A percentile compares a stretch with the other conserved stretches of the same genome.
These are phyloP conservation scores for Leccinum imitatum DNA, from an alignment of 768 basidiomycete genomes.

Conservation along the genomic window DNA sequence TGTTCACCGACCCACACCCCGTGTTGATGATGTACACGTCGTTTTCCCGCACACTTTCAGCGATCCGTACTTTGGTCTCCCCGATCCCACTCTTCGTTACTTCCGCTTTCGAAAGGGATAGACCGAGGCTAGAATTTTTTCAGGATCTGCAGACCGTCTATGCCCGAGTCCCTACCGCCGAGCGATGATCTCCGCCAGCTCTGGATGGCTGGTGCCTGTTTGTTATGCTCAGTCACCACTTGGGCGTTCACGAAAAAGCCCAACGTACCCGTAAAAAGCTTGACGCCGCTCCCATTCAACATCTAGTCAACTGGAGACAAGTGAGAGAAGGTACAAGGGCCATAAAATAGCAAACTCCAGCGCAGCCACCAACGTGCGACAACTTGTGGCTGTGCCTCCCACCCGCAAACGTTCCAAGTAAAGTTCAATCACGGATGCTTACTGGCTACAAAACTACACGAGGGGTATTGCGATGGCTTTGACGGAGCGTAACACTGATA, in stretches of 20 bases:
- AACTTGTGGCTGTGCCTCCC: conserved; percentile 16
- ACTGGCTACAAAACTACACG: conserved; percentile 37
- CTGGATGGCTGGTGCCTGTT: conserved; percentile 91
- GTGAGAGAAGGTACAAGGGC: conserved; percentile 11
- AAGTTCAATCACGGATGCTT: conserved; percentile 4
- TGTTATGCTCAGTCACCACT: conserved; percentile 2
- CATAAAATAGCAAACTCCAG: conserved; percentile 20
- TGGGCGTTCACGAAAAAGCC: background rate
- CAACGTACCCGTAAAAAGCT: conserved; percentile 55
- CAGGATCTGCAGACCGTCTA: conserved; percentile 22
- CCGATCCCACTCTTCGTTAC: conserved; percentile 87
- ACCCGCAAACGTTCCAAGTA: background rate
- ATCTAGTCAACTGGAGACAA: conserved; percentile 32
- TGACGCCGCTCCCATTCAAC: conserved; percentile 58
- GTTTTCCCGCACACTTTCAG: conserved; percentile 94
- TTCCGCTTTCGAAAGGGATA: conserved; percentile 84
- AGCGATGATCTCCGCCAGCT: conserved; percentile 91
- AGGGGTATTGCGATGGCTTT: conserved; percentile 34
- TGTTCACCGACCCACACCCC: conserved; percentile 83
- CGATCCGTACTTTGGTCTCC: conserved; percentile 88
- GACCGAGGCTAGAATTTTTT: conserved; percentile 67
- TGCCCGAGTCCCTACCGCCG: conserved; percentile 58
- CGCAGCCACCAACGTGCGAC: conserved; percentile 8
- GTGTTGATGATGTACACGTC: conserved; percentile 99
- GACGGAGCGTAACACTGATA: conserved; percentile 29